Evolutionary conservation across 345 rosid genomes (phyloP).

Genomic region (Noccaea caerulescens): DNA sequence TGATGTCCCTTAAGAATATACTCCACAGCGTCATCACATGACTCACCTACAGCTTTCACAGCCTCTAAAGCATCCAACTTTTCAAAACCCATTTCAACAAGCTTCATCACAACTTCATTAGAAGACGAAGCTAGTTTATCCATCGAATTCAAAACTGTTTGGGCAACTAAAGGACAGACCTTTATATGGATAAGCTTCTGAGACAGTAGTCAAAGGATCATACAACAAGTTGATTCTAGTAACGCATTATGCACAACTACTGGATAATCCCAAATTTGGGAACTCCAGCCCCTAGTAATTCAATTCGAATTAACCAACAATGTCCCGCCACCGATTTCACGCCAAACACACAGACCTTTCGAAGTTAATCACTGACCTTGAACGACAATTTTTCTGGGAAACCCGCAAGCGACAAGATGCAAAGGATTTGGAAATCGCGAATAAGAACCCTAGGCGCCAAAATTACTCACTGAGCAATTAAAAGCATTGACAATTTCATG

Average conservation of each 20-base stretch:
- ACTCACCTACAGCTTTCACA: constrained; percentile 64
- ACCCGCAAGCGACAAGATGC: constrained; percentile 7
- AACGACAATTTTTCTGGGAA: background rate
- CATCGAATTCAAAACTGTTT: constrained; percentile 41
- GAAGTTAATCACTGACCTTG: background rate
- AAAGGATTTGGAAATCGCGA: constrained; percentile 11
- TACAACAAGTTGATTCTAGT: constrained; percentile 1
- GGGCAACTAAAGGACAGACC: background rate
- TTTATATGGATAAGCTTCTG: background rate
- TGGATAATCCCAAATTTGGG: constrained; percentile 11
- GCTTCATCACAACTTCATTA: constrained; percentile 49
- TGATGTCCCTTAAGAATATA: constrained; percentile 53
- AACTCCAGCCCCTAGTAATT: constrained; percentile 6
- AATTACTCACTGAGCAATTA: constrained; percentile 5
- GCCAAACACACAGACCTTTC: constrained; percentile 1
- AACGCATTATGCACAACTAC: background rate
- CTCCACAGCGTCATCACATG: constrained; percentile 56
- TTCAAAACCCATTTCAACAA: constrained; percentile 79
- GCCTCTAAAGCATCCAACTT: constrained; percentile 55
- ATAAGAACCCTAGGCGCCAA: constrained; percentile 35
- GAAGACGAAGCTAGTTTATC: constrained; percentile 35
- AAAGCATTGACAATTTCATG: background rate
- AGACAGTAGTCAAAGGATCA: background rate
- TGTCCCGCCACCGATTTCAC: constrained; percentile 5
- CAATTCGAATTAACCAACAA: background rate